Percentiles rank a stretch among this genome's conserved stretches.
Conservation (phyloP, 495 filamentous ascomycete genomes). For the Hypoxylon cercidicola region DNA sequence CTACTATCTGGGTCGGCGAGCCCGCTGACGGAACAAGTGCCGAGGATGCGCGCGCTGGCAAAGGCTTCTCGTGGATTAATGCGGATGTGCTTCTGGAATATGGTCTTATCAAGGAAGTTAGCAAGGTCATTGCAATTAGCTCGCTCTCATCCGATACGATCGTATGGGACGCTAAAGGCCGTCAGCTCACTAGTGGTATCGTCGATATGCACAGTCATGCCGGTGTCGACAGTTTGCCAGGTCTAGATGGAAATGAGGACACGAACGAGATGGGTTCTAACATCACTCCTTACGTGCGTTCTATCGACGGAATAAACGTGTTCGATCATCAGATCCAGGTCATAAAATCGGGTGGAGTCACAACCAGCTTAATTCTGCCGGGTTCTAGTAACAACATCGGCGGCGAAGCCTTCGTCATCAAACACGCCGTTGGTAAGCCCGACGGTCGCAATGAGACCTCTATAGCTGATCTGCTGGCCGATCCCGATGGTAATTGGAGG, state of each 20-base stretch:
- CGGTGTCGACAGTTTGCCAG: constrained; percentile 56
- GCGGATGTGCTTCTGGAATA: constrained; percentile 61
- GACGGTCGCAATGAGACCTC: constrained; percentile 65
- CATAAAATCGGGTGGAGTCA: constrained; percentile 75
- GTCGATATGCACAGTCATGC: constrained; percentile 76
- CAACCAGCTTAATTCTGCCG: constrained; percentile 71
- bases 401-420: constrained; percentile 72
- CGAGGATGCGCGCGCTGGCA: constrained; percentile 56
- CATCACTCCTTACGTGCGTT: constrained; percentile 68
- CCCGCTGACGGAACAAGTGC: constrained; percentile 52
- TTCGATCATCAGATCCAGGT: constrained; percentile 65
- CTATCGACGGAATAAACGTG: constrained; percentile 63
- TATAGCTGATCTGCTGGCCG: constrained; percentile 58
- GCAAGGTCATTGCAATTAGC: constrained; percentile 44
- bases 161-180: constrained; percentile 64
- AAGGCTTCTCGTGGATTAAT: constrained; percentile 54
- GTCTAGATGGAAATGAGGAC: constrained; percentile 55
- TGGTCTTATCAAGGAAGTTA: constrained; percentile 59
- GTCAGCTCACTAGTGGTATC: constrained; percentile 69
- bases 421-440: constrained; percentile 62
- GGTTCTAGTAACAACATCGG: constrained; percentile 74
- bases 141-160: constrained; percentile 49
- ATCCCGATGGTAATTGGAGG: constrained; percentile 61
- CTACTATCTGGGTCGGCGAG: constrained; percentile 64
- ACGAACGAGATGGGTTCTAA: constrained; percentile 62